These are phyloP conservation scores for Alternaria rosae DNA, from an alignment of 2,329 filamentous ascomycete species.

Conservation along the genomic window DNA sequence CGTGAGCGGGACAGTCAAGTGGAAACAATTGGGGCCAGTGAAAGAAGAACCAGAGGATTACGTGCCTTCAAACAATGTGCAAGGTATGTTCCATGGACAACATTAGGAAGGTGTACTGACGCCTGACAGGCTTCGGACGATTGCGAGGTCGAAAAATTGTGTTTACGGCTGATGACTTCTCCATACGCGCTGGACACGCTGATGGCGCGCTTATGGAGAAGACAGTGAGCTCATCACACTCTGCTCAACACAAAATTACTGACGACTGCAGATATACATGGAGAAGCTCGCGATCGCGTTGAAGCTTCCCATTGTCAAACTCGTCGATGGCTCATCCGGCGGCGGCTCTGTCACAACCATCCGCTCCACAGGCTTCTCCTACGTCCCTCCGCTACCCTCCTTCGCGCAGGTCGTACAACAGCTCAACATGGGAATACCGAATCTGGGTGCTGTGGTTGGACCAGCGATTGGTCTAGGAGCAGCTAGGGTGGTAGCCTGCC, in stretches of 20 bases:
- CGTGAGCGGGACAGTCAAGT: conserved; percentile 65
- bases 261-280: conserved; percentile 58
- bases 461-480: conserved; percentile 70
- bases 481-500: conserved; percentile 66
- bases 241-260: conserved; percentile 4
- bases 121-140: conserved; percentile 54
- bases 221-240: conserved; percentile 47
- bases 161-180: conserved; percentile 71
- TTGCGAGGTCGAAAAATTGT: conserved; percentile 63
- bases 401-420: conserved; percentile 64
- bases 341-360: conserved; percentile 70
- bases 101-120: conserved; percentile 3
- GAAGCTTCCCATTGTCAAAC: conserved; percentile 67
- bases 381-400: conserved; percentile 64
- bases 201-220: conserved; percentile 67
- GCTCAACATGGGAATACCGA: conserved; percentile 69
- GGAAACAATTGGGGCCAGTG: conserved; percentile 58
- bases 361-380: conserved; percentile 62
- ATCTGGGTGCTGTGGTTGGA: conserved; percentile 68
- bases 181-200: conserved; percentile 68
- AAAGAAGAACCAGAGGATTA: conserved; percentile 61
- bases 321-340: conserved; percentile 70
- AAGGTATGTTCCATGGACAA: conserved; percentile 47
- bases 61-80: conserved; percentile 68
- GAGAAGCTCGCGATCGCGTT: conserved; percentile 67